Base-by-base conservation (phyloP, 2,329 filamentous ascomycete species). In the Chaetomium olivaceum region DNA sequence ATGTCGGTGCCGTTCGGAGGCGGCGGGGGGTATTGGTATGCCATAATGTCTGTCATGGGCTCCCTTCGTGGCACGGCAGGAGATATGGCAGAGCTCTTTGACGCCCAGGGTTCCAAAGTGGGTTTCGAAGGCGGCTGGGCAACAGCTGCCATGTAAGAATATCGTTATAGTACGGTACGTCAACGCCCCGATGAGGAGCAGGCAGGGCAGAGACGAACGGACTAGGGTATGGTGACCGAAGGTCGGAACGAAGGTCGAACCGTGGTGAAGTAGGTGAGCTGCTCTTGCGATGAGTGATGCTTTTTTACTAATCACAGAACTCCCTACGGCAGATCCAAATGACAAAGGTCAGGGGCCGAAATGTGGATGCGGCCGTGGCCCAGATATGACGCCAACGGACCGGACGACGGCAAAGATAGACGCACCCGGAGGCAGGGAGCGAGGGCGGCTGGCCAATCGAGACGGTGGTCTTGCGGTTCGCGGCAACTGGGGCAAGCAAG, bases 1-100 rank as follows among this genome's bases (percentile, higher is more conserved):
- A 80, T 78, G 60, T 80, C 79, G 69, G 76, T 71, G 72, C 76
- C 76, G 73, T 76, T 77, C 61, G 76, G 76, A 69, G 80, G 76
- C 65, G 78, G 77, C 68, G 76, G 72, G 56, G 81, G 78, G 72
- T 83, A 84, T 68, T 82, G 80, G 72, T 83, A 82, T 68, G 82
- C 78, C 81, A 84, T 83, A 71, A 77, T 77, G 67, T 77, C 75
- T 74, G 76, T 78, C 76, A 79, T 79, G 70, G 70, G 75, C 70
- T 68, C 71, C 68, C 73, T 65, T 58, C 73, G 64, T 61, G 71
- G 66, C 61, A 71, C 67, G 67, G 72, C 69, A 61, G 71, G 68
- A 71, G 73, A 71, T 68, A 72, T 64, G 70, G 69, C 69, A 64
- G 71, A 72, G 69, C 73, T 65, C 69, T 73, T 70, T 66, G 72